These are phyloP conservation scores for Beauveria rudraprayagi DNA, from an alignment of 2,329 filamentous ascomycete genomes.

Conservation along the genomic window DNA sequence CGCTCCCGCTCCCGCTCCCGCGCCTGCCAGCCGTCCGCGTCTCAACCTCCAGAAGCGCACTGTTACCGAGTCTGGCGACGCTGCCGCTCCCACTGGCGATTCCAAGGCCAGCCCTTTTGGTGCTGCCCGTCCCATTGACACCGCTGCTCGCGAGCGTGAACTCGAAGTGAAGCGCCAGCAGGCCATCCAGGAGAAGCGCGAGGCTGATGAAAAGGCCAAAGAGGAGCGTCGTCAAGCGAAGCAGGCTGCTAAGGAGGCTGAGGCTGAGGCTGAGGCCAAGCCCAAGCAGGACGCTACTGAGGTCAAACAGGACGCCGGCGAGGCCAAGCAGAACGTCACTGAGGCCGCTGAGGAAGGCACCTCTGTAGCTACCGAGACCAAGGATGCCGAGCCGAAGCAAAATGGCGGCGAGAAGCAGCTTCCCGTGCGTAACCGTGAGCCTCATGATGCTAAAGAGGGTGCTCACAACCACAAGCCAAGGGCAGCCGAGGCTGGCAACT, in stretches of 20 bases:
- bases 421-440: slow-evolving; percentile 26
- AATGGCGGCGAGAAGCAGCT: slow-evolving; percentile 36
- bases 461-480: slow-evolving; percentile 44
- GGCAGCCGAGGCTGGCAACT: slow-evolving; percentile 51
- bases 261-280: slow-evolving; percentile 21
- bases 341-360: slow-evolving; percentile 17
- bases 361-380: slow-evolving; percentile 21
- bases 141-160: slow-evolving; percentile 77
- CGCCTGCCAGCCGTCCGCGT: slow-evolving; percentile 60
- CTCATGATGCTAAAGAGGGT: slow-evolving; percentile 36
- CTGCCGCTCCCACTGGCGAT: slow-evolving; percentile 49
- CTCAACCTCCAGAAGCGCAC: slow-evolving; percentile 88
- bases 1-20: slow-evolving; percentile 42
- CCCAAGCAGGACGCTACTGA: slow-evolving; percentile 8
- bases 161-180: slow-evolving; percentile 81
- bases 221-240: slow-evolving; percentile 55
- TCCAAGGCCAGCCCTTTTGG: slow-evolving; percentile 90
- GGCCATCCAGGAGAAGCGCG: slow-evolving; percentile 71
- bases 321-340: slow-evolving; percentile 19
- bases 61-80: slow-evolving; percentile 61
- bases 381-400: slow-evolving; percentile 16
- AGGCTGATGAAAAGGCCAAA: slow-evolving; percentile 78
- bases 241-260: slow-evolving; percentile 22
- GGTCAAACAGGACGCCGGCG: slow-evolving; percentile 33
- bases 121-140: slow-evolving; percentile 89